Evolutionary conservation across 768 basidiomycete genomes (phyloP), one percentile per base, ranked within the genome.

Genomic region (Trametes cubensis): DNA sequence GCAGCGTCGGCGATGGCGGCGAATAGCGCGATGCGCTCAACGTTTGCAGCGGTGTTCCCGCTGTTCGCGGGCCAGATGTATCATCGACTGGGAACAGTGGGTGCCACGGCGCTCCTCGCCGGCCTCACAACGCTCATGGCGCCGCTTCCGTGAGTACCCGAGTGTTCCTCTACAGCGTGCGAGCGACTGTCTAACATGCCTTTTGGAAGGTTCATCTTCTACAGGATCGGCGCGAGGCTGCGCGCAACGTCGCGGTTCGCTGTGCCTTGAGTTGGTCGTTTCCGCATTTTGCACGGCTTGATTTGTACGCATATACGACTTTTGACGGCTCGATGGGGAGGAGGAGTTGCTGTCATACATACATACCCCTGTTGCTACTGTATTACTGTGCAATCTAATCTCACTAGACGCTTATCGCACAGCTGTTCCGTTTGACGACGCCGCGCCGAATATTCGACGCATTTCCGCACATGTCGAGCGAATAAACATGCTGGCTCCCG

Each of bases 31-130:
- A 61, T 82, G 61, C 72, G 85, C 1, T 77, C 73, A 13, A 66
- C 73, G 0, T 83, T 85, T 61, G 83, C 82, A 0, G 79, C 77
- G 2, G 79, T 73, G 1, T 85, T 85, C 67, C 84, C 85, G 2
- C 69, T 85, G 23, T 84, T 83, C 55, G 81, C 83, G 1, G 74
- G 74, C 1, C 75, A 79, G 30, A 81, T 85, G 83, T 86, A 82
- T 62, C 61, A 71, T 13, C 66, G 73, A 5, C 70, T 92, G 6
- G 88, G 89, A 0, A 85, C 86, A 0, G 87, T 88, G 0, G 90
- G 89, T 0, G 89, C 87, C 0, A 87, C 85, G 0, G 88, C 86
- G 15, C 77, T 90, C n/a, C 68, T 91, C 18, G 89, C 85, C 1
- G 88, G 89, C 0, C 69, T 91, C 13, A 80, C 82, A 60, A 80